phyloP scores from a whole-genome alignment of 1,284 basidiomycete genomes.

The Malassezia psittaci region DNA sequence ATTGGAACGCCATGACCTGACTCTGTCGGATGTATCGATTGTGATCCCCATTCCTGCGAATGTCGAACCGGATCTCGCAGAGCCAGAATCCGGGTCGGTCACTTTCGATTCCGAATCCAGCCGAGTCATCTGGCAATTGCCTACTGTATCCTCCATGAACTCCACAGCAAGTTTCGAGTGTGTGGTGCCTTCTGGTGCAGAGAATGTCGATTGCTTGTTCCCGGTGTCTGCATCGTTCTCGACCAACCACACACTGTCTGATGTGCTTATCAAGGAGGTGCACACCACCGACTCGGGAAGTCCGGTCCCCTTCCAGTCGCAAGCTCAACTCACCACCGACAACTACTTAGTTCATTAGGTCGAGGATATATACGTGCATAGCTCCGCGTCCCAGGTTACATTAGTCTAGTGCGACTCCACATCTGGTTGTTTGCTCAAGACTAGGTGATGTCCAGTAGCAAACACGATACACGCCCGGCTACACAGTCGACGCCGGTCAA shows the following conservation, averaged over 20 bases:
- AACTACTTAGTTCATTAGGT: constrained; percentile 11
- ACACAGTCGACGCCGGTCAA: neutral
- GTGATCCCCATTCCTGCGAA: constrained; percentile 82
- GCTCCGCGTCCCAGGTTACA: too few relatives aligned
- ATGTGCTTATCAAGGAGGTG: constrained; percentile 54
- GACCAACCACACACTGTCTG: constrained; percentile 65
- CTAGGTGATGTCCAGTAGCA: constrained; percentile 13
- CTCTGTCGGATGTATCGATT: constrained; percentile 74
- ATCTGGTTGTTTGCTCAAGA: too few relatives aligned
- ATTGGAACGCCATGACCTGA: constrained; percentile 59
- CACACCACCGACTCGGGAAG: neutral
- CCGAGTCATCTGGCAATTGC: constrained; percentile 73
- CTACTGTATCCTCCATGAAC: constrained; percentile 55
- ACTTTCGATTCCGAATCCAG: constrained; percentile 66
- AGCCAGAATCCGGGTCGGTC: constrained; percentile 68
- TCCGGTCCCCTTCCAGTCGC: constrained; percentile 6
- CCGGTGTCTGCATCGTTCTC: constrained; percentile 77
- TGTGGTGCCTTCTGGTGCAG: constrained; percentile 60
- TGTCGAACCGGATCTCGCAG: constrained; percentile 60
- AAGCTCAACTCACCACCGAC: constrained; percentile 9
- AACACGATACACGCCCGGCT: neutral
- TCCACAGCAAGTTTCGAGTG: constrained; percentile 62
- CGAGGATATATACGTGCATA: neutral
- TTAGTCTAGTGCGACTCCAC: too few relatives aligned
- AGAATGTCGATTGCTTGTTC: constrained; percentile 78